Evolutionary conservation across 2,329 filamentous ascomycete species (phyloP), one percentile per base, ranked within the genome.

Genomic region (Microsporum canis): DNA sequence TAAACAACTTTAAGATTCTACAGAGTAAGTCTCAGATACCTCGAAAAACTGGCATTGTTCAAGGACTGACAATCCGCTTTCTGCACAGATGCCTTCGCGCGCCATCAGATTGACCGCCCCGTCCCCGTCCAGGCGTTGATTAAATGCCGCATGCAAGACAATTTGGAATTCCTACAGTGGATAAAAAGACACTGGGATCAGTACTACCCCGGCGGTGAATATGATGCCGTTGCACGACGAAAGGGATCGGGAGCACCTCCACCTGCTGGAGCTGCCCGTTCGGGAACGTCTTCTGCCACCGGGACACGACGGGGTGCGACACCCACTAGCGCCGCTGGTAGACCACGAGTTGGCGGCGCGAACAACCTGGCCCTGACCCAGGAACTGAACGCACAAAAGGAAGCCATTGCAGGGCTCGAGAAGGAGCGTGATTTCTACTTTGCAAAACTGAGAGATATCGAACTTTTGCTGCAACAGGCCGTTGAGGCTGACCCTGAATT

Each of bases 91-190:
- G 82, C 83, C 66, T 97, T 97, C 72, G 81, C 85, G 64, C 88
- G 88, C 75, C 91, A 97, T 77, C 80, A 85, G 66, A 83, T 99
- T 78, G 91, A 97, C 70, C 91, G 91, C 73, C 87, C 88, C 33
- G 86, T 99, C 68, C 90, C 90, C 63, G 90, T 97, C 73, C 85
- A 96, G 75, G 80, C 83, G 62, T 85, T 99, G 63, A 84, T 94
- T 70, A 99, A 97, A 77, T 99, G 94, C 82, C 96, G 96, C 81
- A 99, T 99, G 92, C 94, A 99, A 82, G 94, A 99, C 77, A 99
- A 99, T 79, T 88, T 99, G 69, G 94, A 97, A 73, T 99, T 99
- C 75, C 81, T 99, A 63, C 94, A 99, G 78, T 99, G 91, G 88
- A 87, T 87, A 63, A 99, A 99, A 83, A 82, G 83, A 68, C 96